Conservation (phyloP, 768 basidiomycete species). For the Pleurotus tuoliensis region DNA sequence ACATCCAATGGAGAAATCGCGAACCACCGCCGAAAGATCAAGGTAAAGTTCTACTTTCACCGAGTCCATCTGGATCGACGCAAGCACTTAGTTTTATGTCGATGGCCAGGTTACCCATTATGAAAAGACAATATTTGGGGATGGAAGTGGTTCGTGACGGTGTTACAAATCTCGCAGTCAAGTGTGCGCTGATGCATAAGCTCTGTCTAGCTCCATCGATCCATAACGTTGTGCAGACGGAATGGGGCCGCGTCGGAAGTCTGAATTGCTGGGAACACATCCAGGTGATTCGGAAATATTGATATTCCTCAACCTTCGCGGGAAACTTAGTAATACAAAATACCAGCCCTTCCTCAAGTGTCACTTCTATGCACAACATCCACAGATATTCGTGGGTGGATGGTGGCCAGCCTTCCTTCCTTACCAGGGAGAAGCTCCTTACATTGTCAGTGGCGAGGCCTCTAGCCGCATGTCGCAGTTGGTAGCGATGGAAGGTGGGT, state of each 20-base stretch:
- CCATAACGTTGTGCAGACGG: slow-evolving; percentile 25
- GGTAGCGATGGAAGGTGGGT: slow-evolving; percentile 27
- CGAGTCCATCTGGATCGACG: not conserved
- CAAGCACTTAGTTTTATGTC: slow-evolving; percentile 5
- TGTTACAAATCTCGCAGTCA: not conserved
- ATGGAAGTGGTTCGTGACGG: slow-evolving; percentile 21
- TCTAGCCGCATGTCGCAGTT: slow-evolving; percentile 25
- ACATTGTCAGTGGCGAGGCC: slow-evolving; percentile 25
- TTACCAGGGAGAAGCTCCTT: slow-evolving; percentile 21
- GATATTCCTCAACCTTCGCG: not conserved
- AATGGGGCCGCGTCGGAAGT: slow-evolving; percentile 21
- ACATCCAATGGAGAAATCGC: slow-evolving; percentile 22
- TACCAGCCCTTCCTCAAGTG: slow-evolving; percentile 24
- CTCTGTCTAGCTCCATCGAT: slow-evolving; percentile 23
- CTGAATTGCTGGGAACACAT: slow-evolving; percentile 29
- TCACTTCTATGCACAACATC: slow-evolving; percentile 26
- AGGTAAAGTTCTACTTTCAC: slow-evolving; percentile 15
- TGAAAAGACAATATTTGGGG: slow-evolving; percentile 26
- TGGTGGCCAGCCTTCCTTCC: slow-evolving; percentile 28
- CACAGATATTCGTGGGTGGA: slow-evolving; percentile 25
- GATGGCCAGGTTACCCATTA: slow-evolving; percentile 24
- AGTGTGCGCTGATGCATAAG: too few relatives aligned
- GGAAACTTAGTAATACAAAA: not conserved
- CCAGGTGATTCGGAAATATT: slow-evolving; percentile 11
- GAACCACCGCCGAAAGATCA: slow-evolving; percentile 27